These are phyloP conservation scores for Leishmania arabica DNA, from an alignment of 208 protist species.

Conservation along the genomic window DNA sequence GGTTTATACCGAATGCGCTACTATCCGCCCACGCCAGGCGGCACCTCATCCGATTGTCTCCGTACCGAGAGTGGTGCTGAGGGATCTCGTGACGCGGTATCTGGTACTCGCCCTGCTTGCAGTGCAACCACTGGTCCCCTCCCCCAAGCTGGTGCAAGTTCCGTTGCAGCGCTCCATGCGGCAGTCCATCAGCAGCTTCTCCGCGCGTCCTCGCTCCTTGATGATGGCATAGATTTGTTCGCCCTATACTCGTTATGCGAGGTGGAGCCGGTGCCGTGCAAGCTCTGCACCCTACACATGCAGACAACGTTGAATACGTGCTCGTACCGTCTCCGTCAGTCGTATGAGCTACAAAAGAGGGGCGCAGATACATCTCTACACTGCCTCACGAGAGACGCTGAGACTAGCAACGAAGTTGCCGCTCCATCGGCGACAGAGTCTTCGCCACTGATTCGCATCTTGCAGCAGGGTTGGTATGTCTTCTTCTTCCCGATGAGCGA, in stretches of 20 bases:
- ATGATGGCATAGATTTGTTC: conserved; percentile 30
- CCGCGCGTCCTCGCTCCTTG: conserved; percentile 5
- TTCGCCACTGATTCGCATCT: neutral
- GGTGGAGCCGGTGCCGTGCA: conserved; percentile 26
- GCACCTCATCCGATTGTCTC: neutral
- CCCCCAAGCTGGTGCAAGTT: neutral
- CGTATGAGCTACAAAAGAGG: conserved; percentile 19
- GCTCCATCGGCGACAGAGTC: neutral
- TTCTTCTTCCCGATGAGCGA: conserved; percentile 79
- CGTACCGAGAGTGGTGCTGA: neutral
- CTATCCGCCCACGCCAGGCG: neutral
- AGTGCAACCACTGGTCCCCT: neutral
- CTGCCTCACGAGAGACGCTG: neutral
- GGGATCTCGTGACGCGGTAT: neutral
- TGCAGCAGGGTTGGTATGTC: conserved; percentile 27
- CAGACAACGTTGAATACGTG: conserved; percentile 45
- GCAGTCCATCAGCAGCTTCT: conserved; percentile 14
- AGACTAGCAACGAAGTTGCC: neutral
- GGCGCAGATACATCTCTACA: neutral
- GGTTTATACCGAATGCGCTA: conserved; percentile 37
- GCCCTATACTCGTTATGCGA: conserved; percentile 34
- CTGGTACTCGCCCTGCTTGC: neutral
- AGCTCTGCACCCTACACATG: conserved; percentile 31
- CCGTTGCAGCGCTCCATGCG: neutral
- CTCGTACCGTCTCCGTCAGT: conserved; percentile 45